Conservation (phyloP, 305 asterid genomes). For the Plantago coronopus region DNA sequence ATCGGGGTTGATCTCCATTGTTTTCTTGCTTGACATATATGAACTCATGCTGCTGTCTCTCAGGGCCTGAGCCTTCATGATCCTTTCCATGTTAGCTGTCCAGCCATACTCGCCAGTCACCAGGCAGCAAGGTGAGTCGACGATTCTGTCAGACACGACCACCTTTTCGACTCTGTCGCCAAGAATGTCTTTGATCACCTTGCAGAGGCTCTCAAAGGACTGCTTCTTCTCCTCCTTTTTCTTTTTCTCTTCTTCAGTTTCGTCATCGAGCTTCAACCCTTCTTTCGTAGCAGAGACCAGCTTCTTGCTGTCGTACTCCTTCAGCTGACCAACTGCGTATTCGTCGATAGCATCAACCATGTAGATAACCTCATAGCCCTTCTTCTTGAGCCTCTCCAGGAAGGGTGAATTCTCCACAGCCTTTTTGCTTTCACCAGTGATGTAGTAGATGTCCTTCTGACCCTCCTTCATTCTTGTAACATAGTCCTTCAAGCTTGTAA, state of each 20-base stretch:
- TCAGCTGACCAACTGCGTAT: conserved; percentile 59
- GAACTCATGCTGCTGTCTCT: conserved; percentile 58
- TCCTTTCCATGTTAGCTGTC: conserved; percentile 59
- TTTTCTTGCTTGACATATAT: conserved; percentile 77
- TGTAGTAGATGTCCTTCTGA: conserved; percentile 70
- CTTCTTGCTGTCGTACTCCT: conserved; percentile 71
- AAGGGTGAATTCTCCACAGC: conserved; percentile 71
- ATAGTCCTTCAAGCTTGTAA: conserved; percentile 68
- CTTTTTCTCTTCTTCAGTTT: conserved; percentile 54
- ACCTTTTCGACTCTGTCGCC: conserved; percentile 67
- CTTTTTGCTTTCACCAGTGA: conserved; percentile 70
- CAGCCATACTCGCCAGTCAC: conserved; percentile 47
- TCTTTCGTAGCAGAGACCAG: conserved; percentile 67
- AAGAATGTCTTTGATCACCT: conserved; percentile 52
- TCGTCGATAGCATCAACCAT: conserved; percentile 84
- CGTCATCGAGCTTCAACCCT: conserved; percentile 65
- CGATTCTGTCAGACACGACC: conserved; percentile 51
- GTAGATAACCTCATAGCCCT: conserved; percentile 64
- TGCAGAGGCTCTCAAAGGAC: conserved; percentile 64
- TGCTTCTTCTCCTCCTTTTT: conserved; percentile 49
- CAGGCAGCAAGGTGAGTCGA: conserved; percentile 61
- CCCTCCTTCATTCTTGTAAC: conserved; percentile 79
- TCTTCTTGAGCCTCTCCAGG: conserved; percentile 74
- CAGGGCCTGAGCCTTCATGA: conserved; percentile 68
- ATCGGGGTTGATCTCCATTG: conserved; percentile 68